Evolutionary conservation across 2,329 filamentous ascomycete species (phyloP), one percentile per base, ranked within the genome.

Genomic region (Didymellaceae sp.): DNA sequence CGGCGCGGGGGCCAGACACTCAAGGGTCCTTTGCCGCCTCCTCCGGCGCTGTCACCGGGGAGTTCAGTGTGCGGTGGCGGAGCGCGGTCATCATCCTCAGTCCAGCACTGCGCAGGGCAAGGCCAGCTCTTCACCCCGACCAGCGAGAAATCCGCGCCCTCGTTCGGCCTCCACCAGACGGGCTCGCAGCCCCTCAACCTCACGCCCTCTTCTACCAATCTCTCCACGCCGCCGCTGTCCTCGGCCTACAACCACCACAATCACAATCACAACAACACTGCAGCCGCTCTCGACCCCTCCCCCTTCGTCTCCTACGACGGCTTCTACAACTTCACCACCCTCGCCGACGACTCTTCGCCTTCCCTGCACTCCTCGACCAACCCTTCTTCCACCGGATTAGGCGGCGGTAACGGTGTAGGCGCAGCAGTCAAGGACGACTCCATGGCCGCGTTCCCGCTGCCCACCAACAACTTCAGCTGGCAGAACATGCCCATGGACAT

Each of bases 401-500:
- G 17, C 31, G 10, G n/a, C 7, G 17, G 17, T 3, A 24, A 11
- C 22, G 57, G 49, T 28, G 55, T 13, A 9, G 10, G n/a, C 10
- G n/a, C 11, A 5, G 11, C 5, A 9, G n/a, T 71, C 49, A 67
- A 66, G 41, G 68, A 70, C 48, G 69, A 68, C 30, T 52, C 46
- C 24, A 65, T 70, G 62, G 62, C 46, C 30, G 67, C 65, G 28
- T 71, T 67, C 55, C 63, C 63, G 7, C 58, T 68, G 4, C 66
- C 69, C 20, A 71, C 66, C 8, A 72, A 70, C 33, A 71, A 68
- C 52, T 72, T 73, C 50, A 59, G 49, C 2, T 74, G 71, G 72
- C 71, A 74, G 54, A 72, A 72, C 28, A 68, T 73, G 63, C 69
- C 69, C 26, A 73, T 74, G 70, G 71, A 74, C 24, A 73, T 74